A percentile compares a stretch with the other conserved stretches of the same genome.
Evolutionary conservation across 768 basidiomycete genomes (phyloP).

Genomic region (Mrakia hoshinonis): DNA sequence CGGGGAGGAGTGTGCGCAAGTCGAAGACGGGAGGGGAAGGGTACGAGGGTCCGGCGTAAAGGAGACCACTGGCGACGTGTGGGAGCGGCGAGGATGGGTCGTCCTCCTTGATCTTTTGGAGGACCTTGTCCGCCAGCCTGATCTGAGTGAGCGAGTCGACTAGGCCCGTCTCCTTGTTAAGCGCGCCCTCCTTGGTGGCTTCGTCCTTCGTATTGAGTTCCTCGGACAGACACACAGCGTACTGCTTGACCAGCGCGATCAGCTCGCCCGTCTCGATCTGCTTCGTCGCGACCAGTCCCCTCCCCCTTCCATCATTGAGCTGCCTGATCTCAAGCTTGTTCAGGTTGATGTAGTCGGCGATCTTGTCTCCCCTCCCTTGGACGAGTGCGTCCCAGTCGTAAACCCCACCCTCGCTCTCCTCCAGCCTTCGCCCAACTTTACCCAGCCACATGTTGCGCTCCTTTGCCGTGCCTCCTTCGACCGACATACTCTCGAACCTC

Average conservation of each 20-base stretch:
- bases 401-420: not conserved
- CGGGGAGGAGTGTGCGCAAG: not conserved
- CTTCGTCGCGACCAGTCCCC: slow-evolving; percentile 2
- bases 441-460: not conserved
- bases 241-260: not conserved
- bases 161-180: not conserved
- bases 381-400: not conserved
- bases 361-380: not conserved
- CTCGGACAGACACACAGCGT: not conserved
- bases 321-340: not conserved
- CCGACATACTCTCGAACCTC: not conserved
- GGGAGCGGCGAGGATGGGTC: not conserved
- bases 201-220: not conserved
- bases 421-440: not conserved
- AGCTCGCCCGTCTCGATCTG: not conserved
- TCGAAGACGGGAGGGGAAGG: not conserved
- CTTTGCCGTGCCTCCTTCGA: not conserved
- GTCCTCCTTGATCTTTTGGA: not conserved
- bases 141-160: not conserved
- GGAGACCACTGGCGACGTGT: not conserved
- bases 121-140: not conserved
- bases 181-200: not conserved
- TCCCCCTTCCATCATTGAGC: not conserved
- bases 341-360: not conserved
- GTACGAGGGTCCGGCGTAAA: not conserved